Evolutionary conservation across 345 rosid species (phyloP).

Genomic region (Isatis tinctoria): DNA sequence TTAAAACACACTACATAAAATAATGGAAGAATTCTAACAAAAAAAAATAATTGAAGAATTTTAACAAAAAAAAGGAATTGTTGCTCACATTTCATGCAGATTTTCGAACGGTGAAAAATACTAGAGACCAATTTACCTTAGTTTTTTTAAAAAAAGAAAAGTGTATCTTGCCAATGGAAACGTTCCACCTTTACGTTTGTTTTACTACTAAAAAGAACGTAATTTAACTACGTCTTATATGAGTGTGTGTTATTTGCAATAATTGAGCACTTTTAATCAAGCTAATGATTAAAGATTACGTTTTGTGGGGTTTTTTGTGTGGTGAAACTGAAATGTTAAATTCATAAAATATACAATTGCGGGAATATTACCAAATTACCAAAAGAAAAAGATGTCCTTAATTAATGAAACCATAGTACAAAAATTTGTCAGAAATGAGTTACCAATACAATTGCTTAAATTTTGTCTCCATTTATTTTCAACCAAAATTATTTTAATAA

Average conservation of each 20-base stretch:
- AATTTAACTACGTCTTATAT: background rate
- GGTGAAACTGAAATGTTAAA: background rate
- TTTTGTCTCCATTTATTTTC: too few relatives aligned
- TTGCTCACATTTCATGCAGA: background rate
- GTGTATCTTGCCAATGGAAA: background rate
- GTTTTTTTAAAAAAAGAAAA: background rate
- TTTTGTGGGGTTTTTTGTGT: background rate
- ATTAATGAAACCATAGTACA: background rate
- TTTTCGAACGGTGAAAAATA: background rate
- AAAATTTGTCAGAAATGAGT: background rate
- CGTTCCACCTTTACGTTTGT: background rate
- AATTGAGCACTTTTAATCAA: background rate
- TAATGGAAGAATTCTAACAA: background rate
- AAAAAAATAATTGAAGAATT: too few relatives aligned
- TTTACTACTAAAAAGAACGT: background rate
- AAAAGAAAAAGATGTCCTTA: background rate
- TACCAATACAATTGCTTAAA: background rate
- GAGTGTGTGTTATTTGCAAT: background rate
- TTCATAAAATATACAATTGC: background rate
- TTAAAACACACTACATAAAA: background rate
- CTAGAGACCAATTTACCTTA: background rate
- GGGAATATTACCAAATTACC: background rate
- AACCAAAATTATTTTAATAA: too few relatives aligned
- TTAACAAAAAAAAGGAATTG: too few relatives aligned
- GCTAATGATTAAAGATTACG: background rate